phyloP scores from a whole-genome alignment of 345 rosid species.

The Chamaenerion angustifolium region DNA sequence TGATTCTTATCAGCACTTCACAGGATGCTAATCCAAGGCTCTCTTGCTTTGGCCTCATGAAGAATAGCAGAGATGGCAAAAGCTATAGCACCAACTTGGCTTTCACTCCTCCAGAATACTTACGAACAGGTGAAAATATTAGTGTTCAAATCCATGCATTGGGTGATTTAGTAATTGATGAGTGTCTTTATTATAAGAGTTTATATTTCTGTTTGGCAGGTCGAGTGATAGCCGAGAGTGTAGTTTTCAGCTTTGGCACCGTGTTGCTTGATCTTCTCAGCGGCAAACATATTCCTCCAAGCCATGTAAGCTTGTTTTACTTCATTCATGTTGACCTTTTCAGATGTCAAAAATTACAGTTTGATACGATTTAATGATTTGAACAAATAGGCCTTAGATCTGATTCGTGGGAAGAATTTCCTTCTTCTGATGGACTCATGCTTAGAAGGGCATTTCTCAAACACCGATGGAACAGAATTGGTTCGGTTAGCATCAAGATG shows the following conservation, averaged over 20 bases:
- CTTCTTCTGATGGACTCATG: slow-evolving; percentile 35
- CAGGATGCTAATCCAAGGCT: slow-evolving; percentile 44
- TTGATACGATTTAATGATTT: background rate
- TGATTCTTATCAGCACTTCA: slow-evolving; percentile 3
- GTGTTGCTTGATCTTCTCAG: slow-evolving; percentile 33
- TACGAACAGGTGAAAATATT: slow-evolving; percentile 23
- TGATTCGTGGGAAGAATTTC: slow-evolving; percentile 32
- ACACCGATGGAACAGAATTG: slow-evolving; percentile 33
- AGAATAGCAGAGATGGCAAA: slow-evolving; percentile 41
- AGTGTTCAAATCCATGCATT: background rate
- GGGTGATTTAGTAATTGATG: background rate
- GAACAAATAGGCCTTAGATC: slow-evolving; percentile 29
- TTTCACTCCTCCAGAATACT: slow-evolving; percentile 39
- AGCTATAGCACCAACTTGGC: slow-evolving; percentile 38
- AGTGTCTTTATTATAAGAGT: background rate
- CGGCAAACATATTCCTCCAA: slow-evolving; percentile 37
- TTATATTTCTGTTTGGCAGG: slow-evolving; percentile 15
- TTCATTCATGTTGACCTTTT: background rate
- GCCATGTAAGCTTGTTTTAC: slow-evolving; percentile 20
- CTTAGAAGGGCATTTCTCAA: slow-evolving; percentile 37
- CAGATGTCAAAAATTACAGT: background rate
- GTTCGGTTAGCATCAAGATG: slow-evolving; percentile 37
- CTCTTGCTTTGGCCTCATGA: slow-evolving; percentile 40
- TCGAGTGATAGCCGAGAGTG: slow-evolving; percentile 32
- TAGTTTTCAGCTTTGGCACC: slow-evolving; percentile 34